These are phyloP conservation scores for Barbarea vulgaris DNA, from an alignment of 345 rosid genomes.

Conservation along the genomic window DNA sequence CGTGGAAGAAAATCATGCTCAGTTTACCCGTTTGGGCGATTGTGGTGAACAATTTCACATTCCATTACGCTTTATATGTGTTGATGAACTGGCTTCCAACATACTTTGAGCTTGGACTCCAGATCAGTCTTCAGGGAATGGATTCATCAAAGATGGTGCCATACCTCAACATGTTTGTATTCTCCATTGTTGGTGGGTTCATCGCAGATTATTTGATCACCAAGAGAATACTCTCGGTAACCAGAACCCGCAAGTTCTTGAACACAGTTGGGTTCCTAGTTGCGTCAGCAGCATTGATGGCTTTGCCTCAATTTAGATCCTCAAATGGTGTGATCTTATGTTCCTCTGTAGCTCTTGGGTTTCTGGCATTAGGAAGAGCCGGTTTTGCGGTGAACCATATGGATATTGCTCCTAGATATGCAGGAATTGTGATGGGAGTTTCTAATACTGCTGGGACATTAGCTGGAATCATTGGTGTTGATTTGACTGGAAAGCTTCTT, in stretches of 20 bases:
- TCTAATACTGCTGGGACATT: conserved; percentile 97
- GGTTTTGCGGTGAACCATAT: conserved; percentile 98
- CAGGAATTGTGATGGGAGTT: conserved; percentile 96
- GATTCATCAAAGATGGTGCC: conserved; percentile 98
- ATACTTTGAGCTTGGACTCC: conserved; percentile 85
- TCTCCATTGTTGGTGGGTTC: conserved; percentile 95
- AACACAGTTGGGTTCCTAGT: conserved; percentile 81
- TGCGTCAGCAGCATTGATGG: conserved; percentile 81
- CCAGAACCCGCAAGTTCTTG: conserved; percentile 76
- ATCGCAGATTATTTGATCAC: conserved; percentile 88
- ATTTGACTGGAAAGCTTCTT: conserved; percentile 81
- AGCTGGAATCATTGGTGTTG: conserved; percentile 93
- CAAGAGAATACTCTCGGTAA: conserved; percentile 70
- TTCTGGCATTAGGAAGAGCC: conserved; percentile 91
- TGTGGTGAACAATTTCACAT: conserved; percentile 90
- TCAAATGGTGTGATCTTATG: conserved; percentile 79
- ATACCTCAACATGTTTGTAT: conserved; percentile 93
- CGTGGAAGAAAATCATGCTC: conserved; percentile 78
- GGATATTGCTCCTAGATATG: conserved; percentile 98
- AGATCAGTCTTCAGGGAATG: conserved; percentile 91
- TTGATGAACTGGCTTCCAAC: conserved; percentile 99
- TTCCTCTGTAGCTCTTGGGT: conserved; percentile 90
- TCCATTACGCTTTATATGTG: conserved; percentile 92
- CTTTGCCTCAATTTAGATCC: conserved; percentile 78
- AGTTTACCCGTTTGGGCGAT: conserved; percentile 92